These are phyloP conservation scores for Podospora pseudocomata DNA, from an alignment of 495 filamentous ascomycete genomes.

Conservation along the genomic window DNA sequence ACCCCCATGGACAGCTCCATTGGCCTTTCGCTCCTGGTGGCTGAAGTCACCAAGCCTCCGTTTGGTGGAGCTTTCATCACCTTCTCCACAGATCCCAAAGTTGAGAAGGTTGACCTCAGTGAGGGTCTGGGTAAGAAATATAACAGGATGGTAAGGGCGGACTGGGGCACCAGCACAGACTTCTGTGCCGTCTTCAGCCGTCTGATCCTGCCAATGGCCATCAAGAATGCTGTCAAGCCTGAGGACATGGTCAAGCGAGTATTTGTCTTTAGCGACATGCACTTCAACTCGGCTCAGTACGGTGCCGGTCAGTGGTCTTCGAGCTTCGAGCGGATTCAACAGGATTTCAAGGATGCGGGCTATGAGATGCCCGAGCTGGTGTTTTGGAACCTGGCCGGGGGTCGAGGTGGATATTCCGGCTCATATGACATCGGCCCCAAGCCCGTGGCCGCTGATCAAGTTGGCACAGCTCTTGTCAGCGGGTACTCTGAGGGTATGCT, in stretches of 20 bases:
- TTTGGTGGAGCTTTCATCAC: constrained; percentile 47
- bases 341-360: neutral
- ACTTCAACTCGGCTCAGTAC: neutral
- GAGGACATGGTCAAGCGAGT: neutral
- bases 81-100: constrained; percentile 33
- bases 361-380: neutral
- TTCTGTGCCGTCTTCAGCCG: neutral
- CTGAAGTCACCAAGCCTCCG: constrained; percentile 41
- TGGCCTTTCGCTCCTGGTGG: constrained; percentile 45
- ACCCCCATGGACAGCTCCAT: constrained; percentile 45
- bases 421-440: neutral
- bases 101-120: constrained; percentile 33
- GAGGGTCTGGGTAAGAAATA: constrained; percentile 34
- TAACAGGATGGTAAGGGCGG: neutral
- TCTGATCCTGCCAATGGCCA: neutral
- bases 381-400: neutral
- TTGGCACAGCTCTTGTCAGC: neutral
- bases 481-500: constrained; percentile 1
- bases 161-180: constrained; percentile 32
- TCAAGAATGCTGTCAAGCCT: neutral
- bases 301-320: neutral
- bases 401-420: neutral
- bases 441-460: neutral
- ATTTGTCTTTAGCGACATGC: neutral
- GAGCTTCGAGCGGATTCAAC: neutral